Conservation (phyloP, 331 rosid genomes). For the Arachis monticola region DNA sequence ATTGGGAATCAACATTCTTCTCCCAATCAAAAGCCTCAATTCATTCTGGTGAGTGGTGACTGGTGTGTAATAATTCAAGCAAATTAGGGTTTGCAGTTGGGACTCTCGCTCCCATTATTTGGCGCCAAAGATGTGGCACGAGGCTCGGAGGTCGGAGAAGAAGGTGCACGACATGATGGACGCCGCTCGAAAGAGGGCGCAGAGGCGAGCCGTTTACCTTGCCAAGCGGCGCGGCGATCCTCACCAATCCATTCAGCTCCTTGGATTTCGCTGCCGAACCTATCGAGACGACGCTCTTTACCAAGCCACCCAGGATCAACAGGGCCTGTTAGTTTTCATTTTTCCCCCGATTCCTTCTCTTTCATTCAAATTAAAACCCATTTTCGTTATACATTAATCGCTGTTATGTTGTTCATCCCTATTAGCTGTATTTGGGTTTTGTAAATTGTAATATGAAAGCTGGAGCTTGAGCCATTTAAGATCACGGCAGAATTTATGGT, state of each 20-base stretch:
- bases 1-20: neutral
- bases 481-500: neutral
- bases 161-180: slow-evolving; percentile 99
- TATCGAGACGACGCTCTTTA: slow-evolving; percentile 93
- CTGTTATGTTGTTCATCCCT: neutral
- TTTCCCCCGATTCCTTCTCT: neutral
- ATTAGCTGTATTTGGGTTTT: neutral
- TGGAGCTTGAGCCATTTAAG: neutral
- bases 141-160: slow-evolving; percentile 95
- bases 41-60: no score
- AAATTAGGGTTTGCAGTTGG: slow-evolving; percentile 43
- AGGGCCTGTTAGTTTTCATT: slow-evolving; percentile 77
- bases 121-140: slow-evolving; percentile 87
- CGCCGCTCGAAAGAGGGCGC: slow-evolving; percentile 98
- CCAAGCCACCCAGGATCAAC: slow-evolving; percentile 95
- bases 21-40: no score
- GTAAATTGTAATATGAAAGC: neutral
- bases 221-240: slow-evolving; percentile 99
- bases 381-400: neutral
- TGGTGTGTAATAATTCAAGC: neutral
- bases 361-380: neutral
- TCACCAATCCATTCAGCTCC: slow-evolving; percentile 82
- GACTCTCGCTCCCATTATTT: neutral
- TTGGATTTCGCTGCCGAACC: slow-evolving; percentile 75
- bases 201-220: slow-evolving; percentile 85